phyloP scores from a whole-genome alignment of 2,329 filamentous ascomycete species.

The Neofusicoccum parvum region DNA sequence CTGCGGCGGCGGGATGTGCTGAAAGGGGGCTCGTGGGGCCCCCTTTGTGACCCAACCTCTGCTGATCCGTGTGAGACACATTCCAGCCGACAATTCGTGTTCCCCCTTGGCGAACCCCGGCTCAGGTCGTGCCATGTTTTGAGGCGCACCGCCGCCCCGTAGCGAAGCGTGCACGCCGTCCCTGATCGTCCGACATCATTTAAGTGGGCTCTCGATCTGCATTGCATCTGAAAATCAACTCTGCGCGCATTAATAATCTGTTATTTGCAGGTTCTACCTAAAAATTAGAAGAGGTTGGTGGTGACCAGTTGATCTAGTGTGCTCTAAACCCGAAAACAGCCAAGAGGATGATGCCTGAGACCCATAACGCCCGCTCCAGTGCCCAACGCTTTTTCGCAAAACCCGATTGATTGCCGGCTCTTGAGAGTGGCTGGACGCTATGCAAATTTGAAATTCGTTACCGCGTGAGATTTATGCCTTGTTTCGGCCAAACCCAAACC shows the following conservation, averaged over 20 bases:
- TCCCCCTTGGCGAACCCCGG: conserved; percentile 10
- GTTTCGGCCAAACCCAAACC: conserved; percentile 7
- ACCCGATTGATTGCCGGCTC: neutral
- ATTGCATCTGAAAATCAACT: neutral
- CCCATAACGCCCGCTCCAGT: conserved; percentile 10
- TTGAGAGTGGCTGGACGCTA: neutral
- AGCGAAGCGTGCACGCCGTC: conserved; percentile 9
- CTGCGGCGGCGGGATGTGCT: neutral
- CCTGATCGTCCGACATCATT: conserved; percentile 17
- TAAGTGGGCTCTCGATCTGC: conserved; percentile 14
- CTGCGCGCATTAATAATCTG: neutral
- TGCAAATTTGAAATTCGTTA: conserved; percentile 14
- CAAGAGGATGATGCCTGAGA: neutral
- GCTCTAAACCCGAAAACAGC: neutral
- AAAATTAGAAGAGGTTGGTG: conserved; percentile 3
- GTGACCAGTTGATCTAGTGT: neutral
- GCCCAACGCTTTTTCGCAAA: conserved; percentile 3
- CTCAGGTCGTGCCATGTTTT: conserved; percentile 10
- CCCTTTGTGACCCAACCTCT: conserved; percentile 15
- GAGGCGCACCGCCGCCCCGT: conserved; percentile 8
- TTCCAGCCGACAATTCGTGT: conserved; percentile 1
- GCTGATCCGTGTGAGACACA: neutral
- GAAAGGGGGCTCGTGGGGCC: neutral
- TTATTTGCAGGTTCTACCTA: neutral
- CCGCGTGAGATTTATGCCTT: conserved; percentile 11